A percentile compares a stretch with the other conserved stretches of the same genome.
Conservation (phyloP, 179 eudicot species). For the Monotropa hypopitys region DNA sequence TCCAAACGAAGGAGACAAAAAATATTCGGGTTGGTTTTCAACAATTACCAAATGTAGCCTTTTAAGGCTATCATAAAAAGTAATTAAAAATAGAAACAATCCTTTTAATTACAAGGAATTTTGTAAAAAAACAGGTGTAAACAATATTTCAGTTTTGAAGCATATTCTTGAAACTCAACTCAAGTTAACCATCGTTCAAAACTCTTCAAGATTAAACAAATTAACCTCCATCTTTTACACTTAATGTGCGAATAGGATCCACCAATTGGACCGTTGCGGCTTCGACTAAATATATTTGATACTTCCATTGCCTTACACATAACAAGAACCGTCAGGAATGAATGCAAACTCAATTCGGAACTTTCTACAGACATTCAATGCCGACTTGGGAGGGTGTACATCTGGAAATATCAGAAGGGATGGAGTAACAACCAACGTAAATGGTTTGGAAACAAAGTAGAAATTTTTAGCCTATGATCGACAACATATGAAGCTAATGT, state of each 20-base stretch:
- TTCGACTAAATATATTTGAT: background rate
- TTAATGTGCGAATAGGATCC: background rate
- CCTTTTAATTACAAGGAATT: too few species aligned
- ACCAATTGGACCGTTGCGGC: background rate
- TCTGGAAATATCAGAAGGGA: background rate
- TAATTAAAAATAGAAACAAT: too few species aligned
- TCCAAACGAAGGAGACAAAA: too few species aligned
- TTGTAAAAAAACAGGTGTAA: too few species aligned
- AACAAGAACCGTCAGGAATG: background rate
- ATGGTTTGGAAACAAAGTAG: background rate
- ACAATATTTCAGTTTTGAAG: background rate
- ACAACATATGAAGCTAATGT: background rate
- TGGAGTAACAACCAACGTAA: background rate
- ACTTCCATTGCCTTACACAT: background rate
- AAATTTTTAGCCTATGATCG: constrained; percentile 2
- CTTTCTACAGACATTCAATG: background rate
- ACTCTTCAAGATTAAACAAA: background rate
- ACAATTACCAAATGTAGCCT: too few species aligned
- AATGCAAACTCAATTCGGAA: background rate
- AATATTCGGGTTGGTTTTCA: too few species aligned
- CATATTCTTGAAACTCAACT: background rate
- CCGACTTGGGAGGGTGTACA: constrained; percentile 1
- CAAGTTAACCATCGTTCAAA: background rate
- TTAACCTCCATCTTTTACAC: background rate
- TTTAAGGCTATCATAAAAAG: too few species aligned